A percentile compares a stretch with the other conserved stretches of the same genome.
phyloP scores from a whole-genome alignment of 768 basidiomycete genomes.

The Lactifluus piperatus region DNA sequence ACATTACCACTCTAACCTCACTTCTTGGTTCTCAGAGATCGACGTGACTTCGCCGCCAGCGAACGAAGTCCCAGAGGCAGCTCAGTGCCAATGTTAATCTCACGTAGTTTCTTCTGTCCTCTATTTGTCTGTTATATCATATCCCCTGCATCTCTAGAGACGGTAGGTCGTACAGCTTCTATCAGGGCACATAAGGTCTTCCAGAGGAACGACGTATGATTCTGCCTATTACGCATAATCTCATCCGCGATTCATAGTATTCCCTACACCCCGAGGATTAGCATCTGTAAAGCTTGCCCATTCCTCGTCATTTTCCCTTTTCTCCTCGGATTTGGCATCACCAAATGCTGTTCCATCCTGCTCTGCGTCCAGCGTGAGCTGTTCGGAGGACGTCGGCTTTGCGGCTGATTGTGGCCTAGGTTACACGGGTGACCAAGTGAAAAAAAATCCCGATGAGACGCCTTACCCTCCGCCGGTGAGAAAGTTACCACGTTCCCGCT shows the following conservation, averaged over 20 bases:
- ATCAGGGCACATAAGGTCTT: neutral
- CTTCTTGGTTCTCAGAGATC: conserved; percentile 51
- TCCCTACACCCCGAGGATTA: conserved; percentile 88
- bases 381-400: conserved; percentile 65
- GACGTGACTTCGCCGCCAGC: conserved; percentile 72
- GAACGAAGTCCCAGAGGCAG: conserved; percentile 75
- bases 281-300: conserved; percentile 87
- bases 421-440: neutral
- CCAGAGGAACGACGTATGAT: neutral
- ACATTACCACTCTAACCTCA: neutral
- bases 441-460: neutral
- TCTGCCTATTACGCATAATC: conserved; percentile 8
- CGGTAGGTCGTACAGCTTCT: conserved; percentile 2
- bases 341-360: conserved; percentile 70
- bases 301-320: conserved; percentile 77
- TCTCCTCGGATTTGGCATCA: conserved; percentile 62
- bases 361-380: conserved; percentile 71
- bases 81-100: conserved; percentile 70
- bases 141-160: conserved; percentile 10
- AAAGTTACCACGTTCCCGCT: conserved; percentile 76
- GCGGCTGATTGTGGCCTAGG: conserved; percentile 28
- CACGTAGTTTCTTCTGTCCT: conserved; percentile 22
- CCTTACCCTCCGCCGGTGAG: conserved; percentile 81
- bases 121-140: conserved; percentile 19
- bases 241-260: conserved; percentile 92